A percentile compares a stretch with the other conserved stretches of the same genome.
Evolutionary conservation across 768 basidiomycete species (phyloP).

Genomic region (Tulasnella sp.): DNA sequence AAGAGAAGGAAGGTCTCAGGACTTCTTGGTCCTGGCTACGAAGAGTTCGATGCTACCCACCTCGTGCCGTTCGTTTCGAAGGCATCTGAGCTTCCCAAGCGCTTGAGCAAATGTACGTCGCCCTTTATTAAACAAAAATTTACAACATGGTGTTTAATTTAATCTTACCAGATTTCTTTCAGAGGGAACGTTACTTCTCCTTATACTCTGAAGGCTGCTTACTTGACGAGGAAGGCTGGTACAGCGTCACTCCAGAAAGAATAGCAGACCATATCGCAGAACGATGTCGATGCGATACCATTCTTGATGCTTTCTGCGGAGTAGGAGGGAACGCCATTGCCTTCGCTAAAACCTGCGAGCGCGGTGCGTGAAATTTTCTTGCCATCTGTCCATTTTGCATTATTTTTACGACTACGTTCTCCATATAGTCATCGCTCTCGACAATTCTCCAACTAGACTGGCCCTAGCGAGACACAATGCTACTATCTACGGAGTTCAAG

Average conservation of each 20-base stretch:
- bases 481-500: slow-evolving; percentile 85
- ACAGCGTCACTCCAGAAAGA: slow-evolving; percentile 88
- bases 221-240: slow-evolving; percentile 96
- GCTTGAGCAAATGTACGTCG: slow-evolving; percentile 79
- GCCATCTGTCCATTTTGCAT: background rate
- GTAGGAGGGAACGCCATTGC: slow-evolving; percentile 98
- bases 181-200: slow-evolving; percentile 77
- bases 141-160: background rate
- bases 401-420: background rate
- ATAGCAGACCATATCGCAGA: slow-evolving; percentile 94
- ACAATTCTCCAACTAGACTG: slow-evolving; percentile 77
- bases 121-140: background rate
- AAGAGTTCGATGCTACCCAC: slow-evolving; percentile 53
- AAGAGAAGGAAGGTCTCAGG: slow-evolving; percentile 34
- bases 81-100: slow-evolving; percentile 63
- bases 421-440: slow-evolving; percentile 81
- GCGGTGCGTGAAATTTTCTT: slow-evolving; percentile 53
- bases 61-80: slow-evolving; percentile 69
- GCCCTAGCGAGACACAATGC: slow-evolving; percentile 93
- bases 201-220: slow-evolving; percentile 76
- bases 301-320: slow-evolving; percentile 94
- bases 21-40: slow-evolving; percentile 31
- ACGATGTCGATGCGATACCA: slow-evolving; percentile 75
- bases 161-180: slow-evolving; percentile 65
- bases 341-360: slow-evolving; percentile 91